These are phyloP conservation scores for Aspergillus bombycis DNA, from an alignment of 2,329 filamentous ascomycete genomes.

Conservation along the genomic window DNA sequence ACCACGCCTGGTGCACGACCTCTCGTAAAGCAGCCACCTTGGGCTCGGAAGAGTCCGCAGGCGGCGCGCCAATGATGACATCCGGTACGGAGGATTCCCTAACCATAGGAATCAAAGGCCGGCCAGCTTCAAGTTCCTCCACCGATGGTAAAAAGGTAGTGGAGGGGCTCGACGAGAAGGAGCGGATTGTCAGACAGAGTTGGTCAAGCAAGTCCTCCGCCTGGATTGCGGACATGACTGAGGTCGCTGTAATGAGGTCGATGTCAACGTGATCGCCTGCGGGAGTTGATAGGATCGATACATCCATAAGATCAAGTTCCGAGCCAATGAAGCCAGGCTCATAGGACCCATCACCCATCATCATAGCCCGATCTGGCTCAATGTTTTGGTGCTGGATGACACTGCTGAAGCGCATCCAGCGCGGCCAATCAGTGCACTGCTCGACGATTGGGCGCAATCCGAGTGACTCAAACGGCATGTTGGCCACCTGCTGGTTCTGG, in stretches of 20 bases:
- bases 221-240: neutral
- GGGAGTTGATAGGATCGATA: neutral
- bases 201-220: neutral
- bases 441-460: neutral
- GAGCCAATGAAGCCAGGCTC: neutral
- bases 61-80: neutral
- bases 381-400: neutral
- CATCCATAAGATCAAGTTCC: neutral
- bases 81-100: neutral
- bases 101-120: neutral
- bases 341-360: neutral
- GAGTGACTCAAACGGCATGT: neutral
- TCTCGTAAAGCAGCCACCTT: neutral
- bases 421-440: neutral
- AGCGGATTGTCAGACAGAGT: neutral
- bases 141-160: neutral
- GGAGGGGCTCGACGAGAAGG: neutral
- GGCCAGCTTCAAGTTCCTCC: neutral
- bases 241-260: neutral
- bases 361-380: neutral
- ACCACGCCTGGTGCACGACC: neutral
- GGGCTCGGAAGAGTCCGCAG: neutral
- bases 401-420: neutral
- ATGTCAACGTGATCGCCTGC: neutral
- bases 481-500: neutral